A percentile compares a stretch with the other conserved stretches of the same genome.
Evolutionary conservation across 1,284 basidiomycete genomes (phyloP).

Genomic region (Naganishia sp.): DNA sequence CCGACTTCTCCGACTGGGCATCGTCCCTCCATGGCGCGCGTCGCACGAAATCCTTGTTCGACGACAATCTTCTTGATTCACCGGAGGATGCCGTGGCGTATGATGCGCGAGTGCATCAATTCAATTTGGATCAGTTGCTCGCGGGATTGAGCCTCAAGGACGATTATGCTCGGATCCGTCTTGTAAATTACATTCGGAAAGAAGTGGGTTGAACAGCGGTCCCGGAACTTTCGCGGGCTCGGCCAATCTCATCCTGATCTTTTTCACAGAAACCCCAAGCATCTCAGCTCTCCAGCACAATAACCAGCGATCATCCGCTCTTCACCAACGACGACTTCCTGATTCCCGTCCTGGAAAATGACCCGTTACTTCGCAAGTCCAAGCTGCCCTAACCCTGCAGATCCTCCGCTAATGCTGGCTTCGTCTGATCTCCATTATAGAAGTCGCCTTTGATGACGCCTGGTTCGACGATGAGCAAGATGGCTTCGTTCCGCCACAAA

Average conservation of each 20-base stretch:
- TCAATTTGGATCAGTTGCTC: conserved; percentile 39
- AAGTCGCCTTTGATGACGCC: conserved; percentile 62
- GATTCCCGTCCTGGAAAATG: conserved; percentile 74
- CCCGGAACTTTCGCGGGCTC: neutral
- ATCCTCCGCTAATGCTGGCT: conserved; percentile 13
- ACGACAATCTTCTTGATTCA: conserved; percentile 64
- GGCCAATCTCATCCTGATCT: neutral
- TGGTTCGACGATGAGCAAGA: conserved; percentile 68
- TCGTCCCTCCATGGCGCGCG: conserved; percentile 45
- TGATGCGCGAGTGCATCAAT: conserved; percentile 62
- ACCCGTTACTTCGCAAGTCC: conserved; percentile 79
- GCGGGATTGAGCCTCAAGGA: conserved; percentile 55
- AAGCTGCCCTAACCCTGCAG: neutral
- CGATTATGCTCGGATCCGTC: conserved; percentile 70
- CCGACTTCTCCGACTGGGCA: conserved; percentile 47
- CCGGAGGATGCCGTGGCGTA: conserved; percentile 65
- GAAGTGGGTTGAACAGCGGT: conserved; percentile 54
- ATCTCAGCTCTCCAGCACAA: conserved; percentile 52
- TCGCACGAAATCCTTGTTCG: conserved; percentile 77
- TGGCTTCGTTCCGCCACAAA: conserved; percentile 35
- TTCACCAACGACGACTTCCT: conserved; percentile 75
- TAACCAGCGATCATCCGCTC: conserved; percentile 65
- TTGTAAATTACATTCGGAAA: conserved; percentile 84
- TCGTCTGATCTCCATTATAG: conserved; percentile 48
- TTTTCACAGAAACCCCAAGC: conserved; percentile 7